A percentile compares a stretch with the other conserved stretches of the same genome.
Conservation (phyloP, 2,329 filamentous ascomycete genomes). For the Talaromyces sp. region DNA sequence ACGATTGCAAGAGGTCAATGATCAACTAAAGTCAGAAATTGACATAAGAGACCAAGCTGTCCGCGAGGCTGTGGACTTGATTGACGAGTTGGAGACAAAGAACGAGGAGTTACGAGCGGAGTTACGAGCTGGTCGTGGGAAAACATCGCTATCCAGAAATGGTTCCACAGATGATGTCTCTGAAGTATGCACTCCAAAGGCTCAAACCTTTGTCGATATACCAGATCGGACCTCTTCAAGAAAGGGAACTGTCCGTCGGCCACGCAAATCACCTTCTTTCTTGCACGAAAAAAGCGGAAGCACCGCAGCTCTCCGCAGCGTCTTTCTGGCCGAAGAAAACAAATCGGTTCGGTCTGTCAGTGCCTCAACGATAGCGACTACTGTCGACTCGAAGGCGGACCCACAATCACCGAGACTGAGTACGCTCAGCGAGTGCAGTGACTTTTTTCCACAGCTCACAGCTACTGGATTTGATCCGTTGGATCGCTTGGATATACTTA, state of each 20-base stretch:
- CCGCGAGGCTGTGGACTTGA: constrained; percentile 43
- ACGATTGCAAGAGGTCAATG: constrained; percentile 30
- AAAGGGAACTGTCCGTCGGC: constrained; percentile 28
- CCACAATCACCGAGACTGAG: constrained; percentile 41
- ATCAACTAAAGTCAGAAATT: constrained; percentile 36
- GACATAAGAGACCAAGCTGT: constrained; percentile 42
- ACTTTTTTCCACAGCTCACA: constrained; percentile 32
- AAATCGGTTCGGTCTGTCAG: constrained; percentile 28
- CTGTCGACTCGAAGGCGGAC: constrained; percentile 34
- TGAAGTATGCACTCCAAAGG: constrained; percentile 30
- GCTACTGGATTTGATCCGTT: constrained; percentile 26
- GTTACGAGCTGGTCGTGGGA: constrained; percentile 26
- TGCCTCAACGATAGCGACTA: constrained; percentile 34
- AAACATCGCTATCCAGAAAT: constrained; percentile 27
- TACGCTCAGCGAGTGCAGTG: constrained; percentile 45
- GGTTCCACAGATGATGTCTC: constrained; percentile 18
- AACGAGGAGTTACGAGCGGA: constrained; percentile 34
- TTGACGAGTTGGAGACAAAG: constrained; percentile 43
- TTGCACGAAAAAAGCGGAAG: constrained; percentile 35
- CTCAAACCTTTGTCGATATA: constrained; percentile 30
- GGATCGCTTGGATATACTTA: constrained; percentile 19
- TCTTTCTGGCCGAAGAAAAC: constrained; percentile 34
- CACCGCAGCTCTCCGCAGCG: constrained; percentile 39
- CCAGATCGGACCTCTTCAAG: constrained; percentile 41
- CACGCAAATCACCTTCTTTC: constrained; percentile 40